Evolutionary conservation across 345 rosid genomes (phyloP).

Genomic region (Boechera stricta): DNA sequence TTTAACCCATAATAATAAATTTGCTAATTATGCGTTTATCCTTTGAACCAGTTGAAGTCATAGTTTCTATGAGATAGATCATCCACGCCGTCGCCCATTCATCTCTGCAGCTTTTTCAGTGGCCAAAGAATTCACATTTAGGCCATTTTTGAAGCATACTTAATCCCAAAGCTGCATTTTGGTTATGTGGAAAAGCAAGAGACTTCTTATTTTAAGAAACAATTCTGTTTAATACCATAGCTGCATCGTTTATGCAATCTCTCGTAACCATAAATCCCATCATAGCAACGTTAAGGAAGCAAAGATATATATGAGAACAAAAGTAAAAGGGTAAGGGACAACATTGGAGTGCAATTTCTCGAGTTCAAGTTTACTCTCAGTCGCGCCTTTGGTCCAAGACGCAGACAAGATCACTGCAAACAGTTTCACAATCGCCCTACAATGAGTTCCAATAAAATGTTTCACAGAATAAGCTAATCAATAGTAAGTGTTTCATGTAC

Average conservation of each 20-base stretch:
- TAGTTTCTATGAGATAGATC: no score
- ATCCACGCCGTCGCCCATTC: no score
- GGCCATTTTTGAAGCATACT: neutral
- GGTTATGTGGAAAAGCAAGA: neutral
- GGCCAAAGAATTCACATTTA: neutral
- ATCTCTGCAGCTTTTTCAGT: no score
- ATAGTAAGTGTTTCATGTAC: neutral
- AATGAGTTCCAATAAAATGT: neutral
- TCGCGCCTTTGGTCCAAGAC: neutral
- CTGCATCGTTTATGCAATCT: neutral
- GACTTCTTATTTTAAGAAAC: neutral
- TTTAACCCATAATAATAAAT: no score
- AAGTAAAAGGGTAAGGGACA: neutral
- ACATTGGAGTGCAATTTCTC: neutral
- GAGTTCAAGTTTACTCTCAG: neutral
- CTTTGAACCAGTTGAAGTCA: no score
- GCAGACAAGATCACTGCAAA: conserved; percentile 15
- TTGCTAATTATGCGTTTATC: no score
- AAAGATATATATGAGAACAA: neutral
- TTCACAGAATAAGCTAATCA: neutral
- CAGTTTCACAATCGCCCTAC: neutral
- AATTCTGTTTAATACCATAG: neutral
- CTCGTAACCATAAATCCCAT: neutral
- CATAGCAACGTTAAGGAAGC: neutral
- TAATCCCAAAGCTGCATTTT: neutral